These are phyloP conservation scores for Melanomma pulvis-pyrius DNA, from an alignment of 495 filamentous ascomycete genomes.

Conservation along the genomic window DNA sequence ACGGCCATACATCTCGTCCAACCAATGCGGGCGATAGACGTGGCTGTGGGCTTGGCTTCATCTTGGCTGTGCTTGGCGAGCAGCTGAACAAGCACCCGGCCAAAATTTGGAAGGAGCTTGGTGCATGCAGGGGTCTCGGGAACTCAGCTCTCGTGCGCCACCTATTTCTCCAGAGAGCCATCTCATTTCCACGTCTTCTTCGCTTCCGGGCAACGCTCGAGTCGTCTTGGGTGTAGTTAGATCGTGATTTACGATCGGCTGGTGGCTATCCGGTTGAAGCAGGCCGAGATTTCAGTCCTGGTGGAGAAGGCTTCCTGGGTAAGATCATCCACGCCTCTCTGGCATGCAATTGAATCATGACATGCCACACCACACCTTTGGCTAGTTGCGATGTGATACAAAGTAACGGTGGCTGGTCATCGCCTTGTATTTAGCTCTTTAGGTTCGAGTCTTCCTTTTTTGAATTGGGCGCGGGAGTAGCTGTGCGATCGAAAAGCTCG, in stretches of 20 bases:
- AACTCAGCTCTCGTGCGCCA: constrained; percentile 4
- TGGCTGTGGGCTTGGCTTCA: constrained; percentile 13
- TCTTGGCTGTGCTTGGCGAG: constrained; percentile 2
- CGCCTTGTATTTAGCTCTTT: not conserved
- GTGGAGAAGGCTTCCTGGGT: too few relatives aligned
- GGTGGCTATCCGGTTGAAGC: not conserved
- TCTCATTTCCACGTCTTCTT: not conserved
- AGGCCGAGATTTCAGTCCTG: too few relatives aligned
- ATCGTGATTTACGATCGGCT: not conserved
- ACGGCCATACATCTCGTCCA: not conserved
- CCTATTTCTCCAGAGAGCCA: not conserved
- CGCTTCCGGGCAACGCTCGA: not conserved
- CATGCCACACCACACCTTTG: too few relatives aligned
- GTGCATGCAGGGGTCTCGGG: not conserved
- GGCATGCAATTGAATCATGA: too few relatives aligned
- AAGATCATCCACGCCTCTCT: too few relatives aligned
- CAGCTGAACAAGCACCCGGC: not conserved
- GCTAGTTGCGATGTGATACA: not conserved
- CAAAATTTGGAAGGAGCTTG: not conserved
- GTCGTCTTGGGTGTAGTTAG: not conserved
- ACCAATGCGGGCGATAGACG: not conserved
- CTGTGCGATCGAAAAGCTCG: too few relatives aligned
- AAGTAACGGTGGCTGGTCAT: not conserved
- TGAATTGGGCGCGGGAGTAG: not conserved
- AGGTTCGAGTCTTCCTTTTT: constrained; percentile 4